Percentiles rank a stretch among this genome's conserved stretches.
These are phyloP conservation scores for Daldinia sp. DNA, from an alignment of 2,329 filamentous ascomycete species.

Conservation along the genomic window DNA sequence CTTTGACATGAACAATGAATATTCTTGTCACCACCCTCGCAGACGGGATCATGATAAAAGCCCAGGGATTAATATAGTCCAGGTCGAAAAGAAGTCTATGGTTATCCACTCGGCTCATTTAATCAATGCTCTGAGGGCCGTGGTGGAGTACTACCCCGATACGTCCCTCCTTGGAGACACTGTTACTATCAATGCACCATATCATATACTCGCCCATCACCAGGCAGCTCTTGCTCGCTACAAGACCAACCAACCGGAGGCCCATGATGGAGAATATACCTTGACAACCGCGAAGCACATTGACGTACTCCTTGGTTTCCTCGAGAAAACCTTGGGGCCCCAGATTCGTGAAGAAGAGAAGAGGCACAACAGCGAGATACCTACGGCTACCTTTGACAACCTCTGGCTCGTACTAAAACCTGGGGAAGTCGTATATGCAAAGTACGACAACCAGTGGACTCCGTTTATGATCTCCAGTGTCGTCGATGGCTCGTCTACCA, in stretches of 20 bases:
- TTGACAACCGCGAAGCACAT: constrained; percentile 59
- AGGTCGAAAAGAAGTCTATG: constrained; percentile 56
- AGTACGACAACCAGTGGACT: neutral
- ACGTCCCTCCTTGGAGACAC: constrained; percentile 54
- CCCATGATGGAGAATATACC: constrained; percentile 58
- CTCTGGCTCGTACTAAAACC: neutral
- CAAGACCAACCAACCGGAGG: constrained; percentile 56
- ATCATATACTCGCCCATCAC: constrained; percentile 62
- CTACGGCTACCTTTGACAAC: neutral
- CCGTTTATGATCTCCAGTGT: neutral
- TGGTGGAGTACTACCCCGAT: constrained; percentile 62
- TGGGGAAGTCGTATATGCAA: neutral
- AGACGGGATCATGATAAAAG: constrained; percentile 29
- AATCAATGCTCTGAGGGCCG: constrained; percentile 60
- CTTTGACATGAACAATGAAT: neutral
- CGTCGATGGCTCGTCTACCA: neutral
- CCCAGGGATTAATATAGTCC: constrained; percentile 46
- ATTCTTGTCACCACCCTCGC: neutral
- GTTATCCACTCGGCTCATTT: constrained; percentile 60
- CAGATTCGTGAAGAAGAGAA: neutral
- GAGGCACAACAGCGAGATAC: neutral
- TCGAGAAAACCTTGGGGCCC: neutral
- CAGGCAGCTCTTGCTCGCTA: constrained; percentile 57
- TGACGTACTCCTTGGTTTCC: constrained; percentile 33
- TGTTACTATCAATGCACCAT: constrained; percentile 60